These are phyloP conservation scores for Persicaria maculosa DNA, from an alignment of 148 eudicot genomes.

Conservation along the genomic window DNA sequence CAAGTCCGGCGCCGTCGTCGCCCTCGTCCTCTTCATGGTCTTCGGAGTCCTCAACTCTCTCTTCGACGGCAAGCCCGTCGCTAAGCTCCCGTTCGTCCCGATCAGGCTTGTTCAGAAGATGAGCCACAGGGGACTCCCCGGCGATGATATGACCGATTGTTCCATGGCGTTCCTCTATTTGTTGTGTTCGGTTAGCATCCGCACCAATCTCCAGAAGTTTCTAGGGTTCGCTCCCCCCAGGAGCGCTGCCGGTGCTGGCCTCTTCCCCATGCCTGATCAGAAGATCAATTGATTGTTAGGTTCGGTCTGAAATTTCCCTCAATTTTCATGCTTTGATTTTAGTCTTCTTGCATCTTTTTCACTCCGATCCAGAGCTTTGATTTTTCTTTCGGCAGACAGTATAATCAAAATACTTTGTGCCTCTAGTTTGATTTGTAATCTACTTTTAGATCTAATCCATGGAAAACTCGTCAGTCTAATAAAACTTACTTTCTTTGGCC, in stretches of 20 bases:
- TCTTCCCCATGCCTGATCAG: constrained; percentile 91
- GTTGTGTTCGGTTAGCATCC: constrained; percentile 78
- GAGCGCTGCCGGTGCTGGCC: constrained; percentile 60
- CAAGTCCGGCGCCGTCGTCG: constrained; percentile 90
- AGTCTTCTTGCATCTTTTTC: too few relatives aligned
- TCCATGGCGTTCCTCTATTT: constrained; percentile 92
- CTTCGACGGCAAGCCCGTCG: constrained; percentile 76
- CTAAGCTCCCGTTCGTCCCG: constrained; percentile 83
- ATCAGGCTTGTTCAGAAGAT: constrained; percentile 74
- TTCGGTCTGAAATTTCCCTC: background rate
- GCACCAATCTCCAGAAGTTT: constrained; percentile 93
- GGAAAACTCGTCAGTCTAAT: background rate
- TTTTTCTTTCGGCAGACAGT: background rate
- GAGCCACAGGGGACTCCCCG: constrained; percentile 72
- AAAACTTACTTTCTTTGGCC: background rate
- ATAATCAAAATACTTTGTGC: background rate
- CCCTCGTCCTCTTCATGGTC: constrained; percentile 68
- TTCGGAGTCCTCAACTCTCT: constrained; percentile 67
- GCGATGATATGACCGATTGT: constrained; percentile 94
- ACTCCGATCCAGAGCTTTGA: background rate
- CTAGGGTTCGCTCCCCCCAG: constrained; percentile 91
- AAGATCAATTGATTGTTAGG: constrained; percentile 44
- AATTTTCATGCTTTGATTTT: background rate
- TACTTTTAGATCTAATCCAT: background rate
- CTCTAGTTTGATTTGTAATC: background rate